Conservation (phyloP, 345 rosid genomes). For the Eutrema japonicum region DNA sequence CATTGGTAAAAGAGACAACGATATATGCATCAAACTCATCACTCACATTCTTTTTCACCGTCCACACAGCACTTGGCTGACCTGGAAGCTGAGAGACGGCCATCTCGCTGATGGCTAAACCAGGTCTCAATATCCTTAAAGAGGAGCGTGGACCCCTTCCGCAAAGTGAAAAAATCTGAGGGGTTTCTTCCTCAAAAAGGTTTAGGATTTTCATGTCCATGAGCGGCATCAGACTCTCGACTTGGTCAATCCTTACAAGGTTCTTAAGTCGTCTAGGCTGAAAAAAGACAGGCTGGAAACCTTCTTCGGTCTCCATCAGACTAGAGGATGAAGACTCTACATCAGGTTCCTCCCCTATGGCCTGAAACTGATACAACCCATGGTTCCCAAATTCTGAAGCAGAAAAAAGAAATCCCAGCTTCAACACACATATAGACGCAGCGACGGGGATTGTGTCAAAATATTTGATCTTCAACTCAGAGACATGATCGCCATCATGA, state of each 20-base stretch:
- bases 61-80: conserved; percentile 99
- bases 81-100: conserved; percentile 99
- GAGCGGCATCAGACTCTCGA: conserved; percentile 95
- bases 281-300: conserved; percentile 93
- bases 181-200: conserved; percentile 97
- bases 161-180: conserved; percentile 88
- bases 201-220: conserved; percentile 94
- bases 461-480: conserved; percentile 89
- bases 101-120: conserved; percentile 96
- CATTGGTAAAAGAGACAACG: conserved; percentile 95
- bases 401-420: conserved; percentile 84
- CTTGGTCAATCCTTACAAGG: conserved; percentile 94
- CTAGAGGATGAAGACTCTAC: conserved; percentile 90
- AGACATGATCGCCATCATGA: conserved; percentile 69
- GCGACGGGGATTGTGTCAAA: conserved; percentile 94
- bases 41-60: conserved; percentile 83
- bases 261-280: conserved; percentile 92
- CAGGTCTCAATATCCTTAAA: conserved; percentile 87
- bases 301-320: conserved; percentile 95
- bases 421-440: conserved; percentile 84
- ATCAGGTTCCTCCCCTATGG: conserved; percentile 88
- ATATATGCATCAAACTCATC: conserved; percentile 99
- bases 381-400: conserved; percentile 99
- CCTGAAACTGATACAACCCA: conserved; percentile 90
- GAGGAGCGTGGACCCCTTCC: conserved; percentile 98